Conservation (phyloP, 345 rosid genomes). For the Carallia pectinifolia region DNA sequence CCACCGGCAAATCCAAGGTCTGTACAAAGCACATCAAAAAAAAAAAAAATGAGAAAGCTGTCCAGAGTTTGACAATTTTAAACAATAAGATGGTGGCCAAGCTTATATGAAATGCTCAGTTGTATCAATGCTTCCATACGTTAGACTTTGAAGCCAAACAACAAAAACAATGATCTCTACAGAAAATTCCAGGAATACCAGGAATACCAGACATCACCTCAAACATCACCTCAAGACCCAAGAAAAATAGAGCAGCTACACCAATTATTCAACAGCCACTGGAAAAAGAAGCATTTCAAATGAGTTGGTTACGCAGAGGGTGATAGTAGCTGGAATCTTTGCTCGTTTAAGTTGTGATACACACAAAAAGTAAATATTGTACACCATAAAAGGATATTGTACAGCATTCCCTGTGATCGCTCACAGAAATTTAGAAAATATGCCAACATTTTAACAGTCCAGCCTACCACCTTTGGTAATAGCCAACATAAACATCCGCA, state of each 20-base stretch:
- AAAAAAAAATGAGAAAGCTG: conserved; percentile 16
- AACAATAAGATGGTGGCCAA: neutral
- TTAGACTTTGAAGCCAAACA: too few relatives aligned
- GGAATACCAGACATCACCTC: too few relatives aligned
- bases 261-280: neutral
- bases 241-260: neutral
- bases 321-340: neutral
- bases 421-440: too few relatives aligned
- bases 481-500: too few relatives aligned
- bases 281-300: neutral
- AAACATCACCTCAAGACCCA: neutral
- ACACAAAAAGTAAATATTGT: too few relatives aligned
- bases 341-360: too few relatives aligned
- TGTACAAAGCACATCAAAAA: conserved; percentile 37
- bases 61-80: neutral
- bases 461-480: too few relatives aligned
- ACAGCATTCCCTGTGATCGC: too few relatives aligned
- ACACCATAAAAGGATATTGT: too few relatives aligned
- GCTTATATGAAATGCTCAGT: neutral
- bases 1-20: conserved; percentile 79
- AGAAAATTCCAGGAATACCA: conserved; percentile 4
- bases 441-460: too few relatives aligned
- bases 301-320: neutral
- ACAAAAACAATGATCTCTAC: neutral
- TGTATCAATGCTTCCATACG: too few relatives aligned